Percentiles rank a stretch among this genome's conserved stretches.
These are phyloP conservation scores for Monilinia polystroma DNA, from an alignment of 2,329 filamentous ascomycete genomes.

Conservation along the genomic window DNA sequence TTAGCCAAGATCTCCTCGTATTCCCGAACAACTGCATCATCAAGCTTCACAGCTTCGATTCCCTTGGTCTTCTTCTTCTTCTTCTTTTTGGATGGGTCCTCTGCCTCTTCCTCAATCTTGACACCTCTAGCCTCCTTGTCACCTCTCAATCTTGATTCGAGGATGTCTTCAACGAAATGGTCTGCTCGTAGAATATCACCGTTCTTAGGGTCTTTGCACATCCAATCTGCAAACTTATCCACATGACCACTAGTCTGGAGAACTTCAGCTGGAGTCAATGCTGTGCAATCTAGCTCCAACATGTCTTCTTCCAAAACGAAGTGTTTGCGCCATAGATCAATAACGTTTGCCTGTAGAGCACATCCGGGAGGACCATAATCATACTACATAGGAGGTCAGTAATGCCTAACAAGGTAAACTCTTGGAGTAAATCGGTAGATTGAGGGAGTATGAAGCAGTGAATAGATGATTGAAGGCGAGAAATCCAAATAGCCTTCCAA, in stretches of 20 bases:
- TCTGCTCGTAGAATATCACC: slow-evolving; percentile 96
- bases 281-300: slow-evolving; percentile 78
- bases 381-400: slow-evolving; percentile 4
- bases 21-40: slow-evolving; percentile 81
- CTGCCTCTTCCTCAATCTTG: slow-evolving; percentile 74
- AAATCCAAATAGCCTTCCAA: background rate
- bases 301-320: slow-evolving; percentile 74
- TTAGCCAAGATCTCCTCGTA: slow-evolving; percentile 89
- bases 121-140: slow-evolving; percentile 90
- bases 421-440: no score
- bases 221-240: slow-evolving; percentile 93
- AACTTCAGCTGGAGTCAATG: slow-evolving; percentile 88
- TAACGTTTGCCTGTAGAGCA: slow-evolving; percentile 66
- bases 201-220: slow-evolving; percentile 98
- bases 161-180: slow-evolving; percentile 91
- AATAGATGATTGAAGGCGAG: background rate
- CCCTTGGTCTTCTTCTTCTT: slow-evolving; percentile 90
- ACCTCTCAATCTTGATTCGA: slow-evolving; percentile 82
- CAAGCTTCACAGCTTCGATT: slow-evolving; percentile 76
- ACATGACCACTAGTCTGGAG: slow-evolving; percentile 96
- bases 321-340: slow-evolving; percentile 72
- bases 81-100: slow-evolving; percentile 72
- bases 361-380: slow-evolving; percentile 54
- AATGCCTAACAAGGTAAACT: background rate
- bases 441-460: background rate